These are phyloP conservation scores for Rhododendron vialii DNA, from an alignment of 148 eudicot species.

Conservation along the genomic window DNA sequence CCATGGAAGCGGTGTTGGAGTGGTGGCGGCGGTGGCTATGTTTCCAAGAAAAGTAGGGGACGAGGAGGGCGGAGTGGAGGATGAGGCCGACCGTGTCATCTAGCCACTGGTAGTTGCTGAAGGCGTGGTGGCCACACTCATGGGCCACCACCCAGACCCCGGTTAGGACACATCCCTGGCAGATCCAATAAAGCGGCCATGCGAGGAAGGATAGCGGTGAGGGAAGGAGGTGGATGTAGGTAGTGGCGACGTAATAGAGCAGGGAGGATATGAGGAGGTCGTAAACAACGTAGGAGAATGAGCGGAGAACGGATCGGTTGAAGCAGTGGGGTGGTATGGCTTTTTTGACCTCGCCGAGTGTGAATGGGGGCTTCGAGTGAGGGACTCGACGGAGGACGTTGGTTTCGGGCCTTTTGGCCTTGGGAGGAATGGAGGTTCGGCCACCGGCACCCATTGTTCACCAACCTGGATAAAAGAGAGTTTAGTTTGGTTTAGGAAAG, in stretches of 20 bases:
- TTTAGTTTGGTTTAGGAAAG: neutral
- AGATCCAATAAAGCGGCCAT: constrained; percentile 58
- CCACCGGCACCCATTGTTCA: constrained; percentile 75
- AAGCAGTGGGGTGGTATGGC: constrained; percentile 92
- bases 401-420: constrained; percentile 28
- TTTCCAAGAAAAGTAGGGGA: constrained; percentile 90
- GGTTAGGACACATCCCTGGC: constrained; percentile 53
- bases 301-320: constrained; percentile 64
- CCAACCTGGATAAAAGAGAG: constrained; percentile 7
- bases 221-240: constrained; percentile 58
- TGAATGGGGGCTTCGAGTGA: constrained; percentile 64
- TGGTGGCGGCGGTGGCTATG: constrained; percentile 91
- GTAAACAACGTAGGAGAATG: constrained; percentile 59
- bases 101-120: constrained; percentile 60
- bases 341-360: constrained; percentile 66
- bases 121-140: constrained; percentile 73
- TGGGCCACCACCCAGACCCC: constrained; percentile 69
- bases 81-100: constrained; percentile 77
- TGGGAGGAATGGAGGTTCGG: constrained; percentile 44
- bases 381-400: constrained; percentile 52
- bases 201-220: constrained; percentile 48
- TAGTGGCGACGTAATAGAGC: constrained; percentile 62
- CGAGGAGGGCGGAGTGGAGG: constrained; percentile 72
- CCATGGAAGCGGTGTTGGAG: constrained; percentile 79
- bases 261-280: constrained; percentile 52